These are phyloP conservation scores for Trichoderma hamatum DNA, from an alignment of 2,329 filamentous ascomycete genomes.

Conservation along the genomic window DNA sequence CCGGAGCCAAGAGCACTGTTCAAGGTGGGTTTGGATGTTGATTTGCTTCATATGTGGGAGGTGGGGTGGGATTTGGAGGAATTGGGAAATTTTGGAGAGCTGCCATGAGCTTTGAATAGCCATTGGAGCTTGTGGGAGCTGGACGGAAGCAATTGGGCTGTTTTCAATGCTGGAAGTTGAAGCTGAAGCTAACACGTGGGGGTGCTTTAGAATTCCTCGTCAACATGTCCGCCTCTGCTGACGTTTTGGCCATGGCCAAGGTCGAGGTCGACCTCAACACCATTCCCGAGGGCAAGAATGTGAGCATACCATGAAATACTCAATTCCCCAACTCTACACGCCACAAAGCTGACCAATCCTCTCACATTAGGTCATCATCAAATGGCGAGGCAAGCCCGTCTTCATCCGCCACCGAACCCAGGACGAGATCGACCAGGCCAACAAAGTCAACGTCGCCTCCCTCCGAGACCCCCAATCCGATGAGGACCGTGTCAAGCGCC, in stretches of 20 bases:
- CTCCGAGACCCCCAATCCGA: constrained; percentile 93
- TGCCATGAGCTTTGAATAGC: background rate
- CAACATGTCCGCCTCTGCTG: constrained; percentile 99
- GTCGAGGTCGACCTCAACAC: constrained; percentile 91
- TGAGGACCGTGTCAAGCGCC: constrained; percentile 92
- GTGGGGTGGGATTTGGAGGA: background rate
- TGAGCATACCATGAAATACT: constrained; percentile 51
- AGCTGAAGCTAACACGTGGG: constrained; percentile 35
- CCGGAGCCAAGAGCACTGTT: constrained; percentile 96
- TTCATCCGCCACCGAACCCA: constrained; percentile 98
- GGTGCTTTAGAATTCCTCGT: constrained; percentile 84
- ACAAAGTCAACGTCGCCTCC: constrained; percentile 78
- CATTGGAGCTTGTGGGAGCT: constrained; percentile 9
- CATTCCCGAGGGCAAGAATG: constrained; percentile 99
- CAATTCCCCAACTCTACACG: background rate
- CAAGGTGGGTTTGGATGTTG: constrained; percentile 73
- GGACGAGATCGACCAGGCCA: constrained; percentile 92
- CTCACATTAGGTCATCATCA: constrained; percentile 83
- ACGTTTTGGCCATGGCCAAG: constrained; percentile 98
- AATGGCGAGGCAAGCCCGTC: constrained; percentile 99
- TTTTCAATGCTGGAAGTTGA: constrained; percentile 37
- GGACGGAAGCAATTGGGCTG: constrained; percentile 33
- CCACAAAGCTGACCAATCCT: background rate
- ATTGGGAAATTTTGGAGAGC: background rate
- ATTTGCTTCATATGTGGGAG: background rate